Evolutionary conservation across 139 green algal species (phyloP), one percentile per base, ranked within the genome.

Genomic region (Marvania coccoides): DNA sequence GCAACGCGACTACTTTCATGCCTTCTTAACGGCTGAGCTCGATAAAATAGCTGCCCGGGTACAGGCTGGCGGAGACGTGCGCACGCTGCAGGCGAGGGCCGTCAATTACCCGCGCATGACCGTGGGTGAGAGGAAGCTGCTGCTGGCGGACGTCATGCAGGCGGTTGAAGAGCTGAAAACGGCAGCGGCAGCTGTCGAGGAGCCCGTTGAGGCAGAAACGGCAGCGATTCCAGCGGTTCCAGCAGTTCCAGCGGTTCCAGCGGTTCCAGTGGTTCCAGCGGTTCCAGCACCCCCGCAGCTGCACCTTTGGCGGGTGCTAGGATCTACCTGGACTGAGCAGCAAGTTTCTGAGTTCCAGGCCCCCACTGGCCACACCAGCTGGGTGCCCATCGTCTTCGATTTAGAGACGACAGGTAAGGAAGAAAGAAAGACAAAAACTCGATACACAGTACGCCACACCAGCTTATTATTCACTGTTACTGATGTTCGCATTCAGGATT

Each of bases 401-500:
- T 42, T 85, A 6, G 82, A 89, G 61, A 86, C 81, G 9, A 83
- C 74, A 36, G 74, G 80, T 56, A 34, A 59, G 58, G n/a, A n/a
- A n/a, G n/a, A n/a, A n/a, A n/a, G n/a, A n/a, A n/a, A 30, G 37
- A 69, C 37, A 14, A 51, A 36, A 29, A 19, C 33, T 10, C 12
- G 37, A 35, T 38, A 10, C 23, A 38, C 23, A 7, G 38, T 38
- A 6, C 23, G 6, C 15, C 51, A 59, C 13, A 59, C 12, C 23
- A 12, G 36, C 4, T 66, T 19, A 6, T 6, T 3, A 26, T 66
- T 14, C 38, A 9, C 36, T 38, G 24, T 58, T 7, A 6, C 36
- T 58, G 51, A 19, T 58, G 14, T 54, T 54, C 6, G 5, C 9
- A 29, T n/a, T n/a, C n/a, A n/a, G 37, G 55, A 28, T 9, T 58